A percentile compares a stretch with the other conserved stretches of the same genome.
These are phyloP conservation scores for Fusarium tjaetaba DNA, from an alignment of 2,329 filamentous ascomycete species.

Conservation along the genomic window DNA sequence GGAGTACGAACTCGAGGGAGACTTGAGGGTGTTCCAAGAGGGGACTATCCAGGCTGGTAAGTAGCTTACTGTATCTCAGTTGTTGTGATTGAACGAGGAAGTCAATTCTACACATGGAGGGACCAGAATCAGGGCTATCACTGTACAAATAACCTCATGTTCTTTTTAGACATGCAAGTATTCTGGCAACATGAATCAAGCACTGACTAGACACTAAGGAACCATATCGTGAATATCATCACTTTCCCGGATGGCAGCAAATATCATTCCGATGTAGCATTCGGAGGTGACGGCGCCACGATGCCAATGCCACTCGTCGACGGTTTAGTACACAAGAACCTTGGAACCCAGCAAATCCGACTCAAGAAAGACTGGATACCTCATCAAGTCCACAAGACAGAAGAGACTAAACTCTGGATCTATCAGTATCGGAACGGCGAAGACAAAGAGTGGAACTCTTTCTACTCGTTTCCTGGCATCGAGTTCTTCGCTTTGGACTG, in stretches of 20 bases:
- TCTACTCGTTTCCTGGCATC: constrained; percentile 72
- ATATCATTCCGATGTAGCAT: constrained; percentile 70
- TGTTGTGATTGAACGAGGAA: background rate
- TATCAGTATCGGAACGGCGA: constrained; percentile 66
- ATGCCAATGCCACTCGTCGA: constrained; percentile 64
- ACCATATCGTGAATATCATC: constrained; percentile 71
- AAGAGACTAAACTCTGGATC: constrained; percentile 66
- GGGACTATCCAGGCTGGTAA: constrained; percentile 59
- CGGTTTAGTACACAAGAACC: constrained; percentile 54
- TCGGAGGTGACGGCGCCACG: constrained; percentile 71
- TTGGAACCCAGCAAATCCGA: constrained; percentile 66
- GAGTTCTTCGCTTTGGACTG: constrained; percentile 67
- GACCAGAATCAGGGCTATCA: rapidly evolving
- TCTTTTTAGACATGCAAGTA: rapidly evolving
- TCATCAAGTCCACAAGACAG: constrained; percentile 47
- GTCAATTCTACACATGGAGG: background rate
- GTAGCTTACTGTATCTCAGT: background rate
- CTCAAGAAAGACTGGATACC: constrained; percentile 60
- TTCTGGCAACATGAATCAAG: rapidly evolving
- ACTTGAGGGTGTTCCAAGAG: constrained; percentile 51
- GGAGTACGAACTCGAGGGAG: constrained; percentile 61
- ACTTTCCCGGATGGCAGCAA: constrained; percentile 58
- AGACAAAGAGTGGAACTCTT: constrained; percentile 65
- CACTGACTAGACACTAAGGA: constrained; percentile 32
- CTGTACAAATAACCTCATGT: background rate